A percentile compares a stretch with the other conserved stretches of the same genome.
Conservation (phyloP, 164 flowering plant genomes). For the Platanus orientalis region DNA sequence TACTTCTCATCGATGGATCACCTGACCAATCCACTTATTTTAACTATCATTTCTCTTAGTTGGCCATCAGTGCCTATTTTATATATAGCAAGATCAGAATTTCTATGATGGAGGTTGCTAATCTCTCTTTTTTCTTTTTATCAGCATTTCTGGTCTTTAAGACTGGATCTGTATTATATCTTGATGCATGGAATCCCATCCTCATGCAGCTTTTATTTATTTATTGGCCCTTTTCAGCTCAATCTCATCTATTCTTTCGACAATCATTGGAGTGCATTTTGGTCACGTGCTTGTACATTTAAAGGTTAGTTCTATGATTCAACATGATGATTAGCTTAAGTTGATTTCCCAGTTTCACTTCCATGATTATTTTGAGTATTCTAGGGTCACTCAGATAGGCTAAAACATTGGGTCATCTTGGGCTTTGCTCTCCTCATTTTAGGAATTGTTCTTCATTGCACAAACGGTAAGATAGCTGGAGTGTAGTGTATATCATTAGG, state of each 20-base stretch:
- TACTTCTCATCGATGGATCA: too few species aligned
- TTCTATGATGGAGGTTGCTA: too few species aligned
- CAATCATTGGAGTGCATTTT: slow-evolving; percentile 74
- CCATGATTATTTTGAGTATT: slow-evolving; percentile 4
- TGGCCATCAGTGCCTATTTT: too few species aligned
- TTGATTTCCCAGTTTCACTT: not conserved
- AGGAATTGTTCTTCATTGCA: slow-evolving; percentile 71
- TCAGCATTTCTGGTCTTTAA: too few species aligned
- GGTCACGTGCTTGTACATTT: slow-evolving; percentile 82
- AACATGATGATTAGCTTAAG: not conserved
- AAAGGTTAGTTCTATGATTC: slow-evolving; percentile 45
- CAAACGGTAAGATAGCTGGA: slow-evolving; percentile 45
- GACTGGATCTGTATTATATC: too few species aligned
- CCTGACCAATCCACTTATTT: too few species aligned
- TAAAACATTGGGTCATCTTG: slow-evolving; percentile 66
- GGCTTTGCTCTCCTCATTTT: slow-evolving; percentile 49
- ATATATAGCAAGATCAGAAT: too few species aligned
- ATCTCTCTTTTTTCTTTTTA: too few species aligned
- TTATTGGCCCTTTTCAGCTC: slow-evolving; percentile 49
- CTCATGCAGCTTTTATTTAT: not conserved
- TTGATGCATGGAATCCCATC: not conserved
- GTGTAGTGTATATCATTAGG: not conserved
- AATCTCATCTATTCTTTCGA: slow-evolving; percentile 67
- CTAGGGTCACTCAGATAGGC: slow-evolving; percentile 65
- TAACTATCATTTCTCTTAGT: too few species aligned